Conservation (phyloP, 2,329 filamentous ascomycete species). For the Paecilomyces variotii region DNA sequence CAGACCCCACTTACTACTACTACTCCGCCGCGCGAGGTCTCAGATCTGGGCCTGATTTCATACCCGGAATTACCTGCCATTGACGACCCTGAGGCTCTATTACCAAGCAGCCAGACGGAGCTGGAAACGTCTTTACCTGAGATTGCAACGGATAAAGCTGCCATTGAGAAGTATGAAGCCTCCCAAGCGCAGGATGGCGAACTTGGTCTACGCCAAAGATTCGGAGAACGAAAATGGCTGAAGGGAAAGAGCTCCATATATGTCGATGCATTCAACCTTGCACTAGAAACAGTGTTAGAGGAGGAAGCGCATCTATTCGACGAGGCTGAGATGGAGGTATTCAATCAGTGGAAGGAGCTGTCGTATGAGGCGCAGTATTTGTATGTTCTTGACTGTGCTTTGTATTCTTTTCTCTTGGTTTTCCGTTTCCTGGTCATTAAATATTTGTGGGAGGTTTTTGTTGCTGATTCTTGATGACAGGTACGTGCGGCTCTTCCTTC, state of each 20-base stretch:
- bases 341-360: conserved; percentile 64
- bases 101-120: conserved; percentile 48
- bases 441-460: neutral
- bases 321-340: conserved; percentile 66
- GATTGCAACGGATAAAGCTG: conserved; percentile 58
- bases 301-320: conserved; percentile 87
- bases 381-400: conserved; percentile 42
- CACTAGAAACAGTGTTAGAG: conserved; percentile 77
- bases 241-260: conserved; percentile 83
- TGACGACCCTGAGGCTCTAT: conserved; percentile 20
- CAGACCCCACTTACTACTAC: neutral
- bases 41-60: neutral
- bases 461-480: conserved; percentile 34
- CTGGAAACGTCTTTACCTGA: conserved; percentile 64
- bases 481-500: conserved; percentile 85
- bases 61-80: conserved; percentile 9
- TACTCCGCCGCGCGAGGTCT: neutral
- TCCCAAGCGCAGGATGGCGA: conserved; percentile 45
- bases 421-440: no score
- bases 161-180: conserved; percentile 71
- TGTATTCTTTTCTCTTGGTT: neutral
- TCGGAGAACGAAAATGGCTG: conserved; percentile 58
- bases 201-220: conserved; percentile 38
- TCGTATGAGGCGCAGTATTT: conserved; percentile 85
- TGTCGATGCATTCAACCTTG: conserved; percentile 92